Evolutionary conservation across 768 basidiomycete species (phyloP), one percentile per base, ranked within the genome.

Genomic region (Collybia sp.): DNA sequence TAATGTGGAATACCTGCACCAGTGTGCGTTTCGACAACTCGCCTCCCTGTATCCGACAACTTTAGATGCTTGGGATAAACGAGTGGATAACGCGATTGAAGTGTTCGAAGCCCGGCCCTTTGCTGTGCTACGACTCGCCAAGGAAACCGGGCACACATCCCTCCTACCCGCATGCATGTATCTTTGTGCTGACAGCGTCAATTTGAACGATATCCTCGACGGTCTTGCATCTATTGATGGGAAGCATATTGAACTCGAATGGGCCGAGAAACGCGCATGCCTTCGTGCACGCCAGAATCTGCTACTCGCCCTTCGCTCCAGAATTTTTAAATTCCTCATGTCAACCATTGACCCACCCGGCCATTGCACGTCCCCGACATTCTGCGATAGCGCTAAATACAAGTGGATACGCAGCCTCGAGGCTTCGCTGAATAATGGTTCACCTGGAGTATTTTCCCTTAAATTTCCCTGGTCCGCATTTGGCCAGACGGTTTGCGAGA

Each of bases 1-100:
- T 35, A 44, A 52, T 6, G 49, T 52, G 10, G 31, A 44, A 5
- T 40, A 50, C 25, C 35, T 55, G 5, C 8, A 18, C 2, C 12
- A 50, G 12, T 39, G 52, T 17, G 48, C 45, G 9, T 18, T 50
- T n/a, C 30, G n/a, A 25, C 39, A 39, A 12, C 37, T 53, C 16
- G 40, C 35, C 2, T 3, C 16, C 6, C 30, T 42, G 3, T 47
- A 43, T 36, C 53, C 53, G 12, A 13, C 25, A 38, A 17, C 17
- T 50, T 5, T 37, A 18, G 42, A 41, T 12, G 40, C 13, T 10
- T 37, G 35, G 35, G 35, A 37, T 6, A 18, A 37, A n/a, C 35
- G 35, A n/a, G 17, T 18, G n/a, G 17, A 37, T n/a, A 13, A 37
- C 10, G 17, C 35, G 17, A n/a, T 37, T 13, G n/a, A 13, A 13